A percentile compares a stretch with the other conserved stretches of the same genome.
phyloP scores from a whole-genome alignment of 495 filamentous ascomycete genomes.

The Xylaria longipes region DNA sequence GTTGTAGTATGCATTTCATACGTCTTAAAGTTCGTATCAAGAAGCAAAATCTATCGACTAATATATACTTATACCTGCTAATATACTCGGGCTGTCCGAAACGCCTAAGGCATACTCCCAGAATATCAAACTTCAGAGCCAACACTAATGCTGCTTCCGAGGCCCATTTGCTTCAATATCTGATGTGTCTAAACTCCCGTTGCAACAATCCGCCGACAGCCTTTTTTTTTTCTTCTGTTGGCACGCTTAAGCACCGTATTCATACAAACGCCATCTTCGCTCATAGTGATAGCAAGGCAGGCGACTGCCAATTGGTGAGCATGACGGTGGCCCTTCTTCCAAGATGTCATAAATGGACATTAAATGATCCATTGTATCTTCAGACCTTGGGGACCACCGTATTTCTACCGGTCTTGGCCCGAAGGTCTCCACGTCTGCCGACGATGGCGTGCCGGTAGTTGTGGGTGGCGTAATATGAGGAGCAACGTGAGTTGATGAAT shows the following conservation, averaged over 20 bases:
- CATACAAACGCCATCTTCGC: neutral
- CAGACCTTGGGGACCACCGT: constrained; percentile 31
- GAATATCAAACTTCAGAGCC: neutral
- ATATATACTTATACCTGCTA: neutral
- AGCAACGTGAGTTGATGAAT: constrained; percentile 27
- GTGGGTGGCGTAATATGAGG: constrained; percentile 28
- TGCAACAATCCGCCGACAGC: neutral
- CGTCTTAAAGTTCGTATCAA: too few species aligned
- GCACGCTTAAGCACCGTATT: neutral
- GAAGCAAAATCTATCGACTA: neutral
- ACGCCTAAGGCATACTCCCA: neutral
- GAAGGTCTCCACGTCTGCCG: constrained; percentile 31
- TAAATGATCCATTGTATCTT: constrained; percentile 31
- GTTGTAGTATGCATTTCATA: neutral
- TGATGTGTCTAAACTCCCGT: constrained; percentile 13
- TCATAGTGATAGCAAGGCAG: neutral
- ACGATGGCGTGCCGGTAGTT: constrained; percentile 19
- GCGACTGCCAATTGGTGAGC: neutral
- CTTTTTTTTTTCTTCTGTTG: neutral
- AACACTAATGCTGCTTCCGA: neutral
- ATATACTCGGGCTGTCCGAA: neutral
- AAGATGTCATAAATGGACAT: constrained; percentile 38
- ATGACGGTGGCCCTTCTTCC: constrained; percentile 31
- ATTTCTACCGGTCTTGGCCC: constrained; percentile 28
- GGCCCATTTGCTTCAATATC: neutral